phyloP scores from a whole-genome alignment of 169 alveolate genomes.

The Cryptosporidium sp. region DNA sequence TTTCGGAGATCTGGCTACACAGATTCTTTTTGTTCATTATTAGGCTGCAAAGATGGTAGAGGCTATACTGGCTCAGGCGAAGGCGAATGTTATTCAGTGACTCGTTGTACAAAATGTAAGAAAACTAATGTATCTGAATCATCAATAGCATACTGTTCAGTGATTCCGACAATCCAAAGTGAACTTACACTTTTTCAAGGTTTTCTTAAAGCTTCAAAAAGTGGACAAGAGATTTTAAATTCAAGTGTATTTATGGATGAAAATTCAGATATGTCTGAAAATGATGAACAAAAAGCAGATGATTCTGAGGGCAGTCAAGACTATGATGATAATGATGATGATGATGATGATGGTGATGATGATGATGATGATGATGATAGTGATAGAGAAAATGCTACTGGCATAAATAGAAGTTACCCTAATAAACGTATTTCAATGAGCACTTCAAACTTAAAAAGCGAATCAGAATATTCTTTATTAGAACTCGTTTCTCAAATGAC shows the following conservation, averaged over 20 bases:
- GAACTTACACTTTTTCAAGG: constrained; percentile 56
- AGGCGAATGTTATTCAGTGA: constrained; percentile 56
- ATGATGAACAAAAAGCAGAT: background rate
- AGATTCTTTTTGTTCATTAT: background rate
- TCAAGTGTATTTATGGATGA: background rate
- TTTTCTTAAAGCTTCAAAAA: background rate
- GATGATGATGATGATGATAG: background rate
- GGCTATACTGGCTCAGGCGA: constrained; percentile 19
- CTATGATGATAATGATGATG: constrained; percentile 17
- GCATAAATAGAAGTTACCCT: background rate
- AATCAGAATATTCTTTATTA: constrained; percentile 7
- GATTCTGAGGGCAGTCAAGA: background rate
- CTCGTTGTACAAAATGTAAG: constrained; percentile 41
- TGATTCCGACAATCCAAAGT: background rate
- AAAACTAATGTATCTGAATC: background rate
- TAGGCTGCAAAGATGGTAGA: constrained; percentile 29
- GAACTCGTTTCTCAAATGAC: constrained; percentile 44
- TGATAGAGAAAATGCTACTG: no score
- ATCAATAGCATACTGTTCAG: constrained; percentile 16
- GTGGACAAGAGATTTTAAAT: background rate
- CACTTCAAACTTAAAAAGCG: background rate
- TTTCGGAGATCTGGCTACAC: constrained; percentile 1
- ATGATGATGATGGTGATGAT: background rate
- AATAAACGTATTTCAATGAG: background rate
- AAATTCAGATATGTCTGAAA: constrained; percentile 5